These are phyloP conservation scores for Mucor velutinosus DNA, from an alignment of 371 early-diverging fungal species.

Conservation along the genomic window DNA sequence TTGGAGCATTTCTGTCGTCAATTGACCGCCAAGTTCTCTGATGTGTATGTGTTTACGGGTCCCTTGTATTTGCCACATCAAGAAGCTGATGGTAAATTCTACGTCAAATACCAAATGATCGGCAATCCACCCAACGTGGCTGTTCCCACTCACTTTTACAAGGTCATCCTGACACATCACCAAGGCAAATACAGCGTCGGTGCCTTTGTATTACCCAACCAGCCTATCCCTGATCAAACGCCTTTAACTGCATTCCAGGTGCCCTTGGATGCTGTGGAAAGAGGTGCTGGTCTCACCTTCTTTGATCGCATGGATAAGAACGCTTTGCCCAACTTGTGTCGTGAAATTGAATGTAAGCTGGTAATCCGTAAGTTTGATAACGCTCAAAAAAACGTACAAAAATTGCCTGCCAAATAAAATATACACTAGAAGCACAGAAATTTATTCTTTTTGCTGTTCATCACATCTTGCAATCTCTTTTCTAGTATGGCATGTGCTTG, in stretches of 20 bases:
- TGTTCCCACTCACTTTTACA: constrained; percentile 94
- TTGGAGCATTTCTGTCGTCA: constrained; percentile 76
- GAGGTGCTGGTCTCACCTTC: constrained; percentile 77
- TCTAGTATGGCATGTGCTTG: constrained; percentile 11
- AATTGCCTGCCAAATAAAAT: not conserved
- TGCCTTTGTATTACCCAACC: constrained; percentile 90
- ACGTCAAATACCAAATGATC: constrained; percentile 88
- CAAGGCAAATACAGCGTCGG: constrained; percentile 60
- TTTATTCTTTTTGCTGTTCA: constrained; percentile 19
- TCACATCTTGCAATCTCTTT: constrained; percentile 9
- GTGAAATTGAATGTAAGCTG: constrained; percentile 51
- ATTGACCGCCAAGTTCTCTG: constrained; percentile 63
- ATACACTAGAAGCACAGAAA: constrained; percentile 23
- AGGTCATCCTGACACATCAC: constrained; percentile 70
- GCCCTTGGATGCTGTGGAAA: constrained; percentile 79
- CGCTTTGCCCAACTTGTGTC: constrained; percentile 49
- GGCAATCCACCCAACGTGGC: constrained; percentile 88
- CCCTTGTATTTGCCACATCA: constrained; percentile 79
- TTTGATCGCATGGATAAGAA: constrained; percentile 64
- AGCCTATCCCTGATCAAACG: constrained; percentile 62
- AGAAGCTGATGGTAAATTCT: constrained; percentile 69
- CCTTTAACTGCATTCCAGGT: constrained; percentile 74
- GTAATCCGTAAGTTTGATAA: constrained; percentile 47
- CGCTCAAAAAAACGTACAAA: constrained; percentile 37
- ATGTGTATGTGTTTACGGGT: constrained; percentile 82